Evolutionary conservation across 1,284 basidiomycete genomes (phyloP).

Genomic region (Apiotrichum veenhuisii): DNA sequence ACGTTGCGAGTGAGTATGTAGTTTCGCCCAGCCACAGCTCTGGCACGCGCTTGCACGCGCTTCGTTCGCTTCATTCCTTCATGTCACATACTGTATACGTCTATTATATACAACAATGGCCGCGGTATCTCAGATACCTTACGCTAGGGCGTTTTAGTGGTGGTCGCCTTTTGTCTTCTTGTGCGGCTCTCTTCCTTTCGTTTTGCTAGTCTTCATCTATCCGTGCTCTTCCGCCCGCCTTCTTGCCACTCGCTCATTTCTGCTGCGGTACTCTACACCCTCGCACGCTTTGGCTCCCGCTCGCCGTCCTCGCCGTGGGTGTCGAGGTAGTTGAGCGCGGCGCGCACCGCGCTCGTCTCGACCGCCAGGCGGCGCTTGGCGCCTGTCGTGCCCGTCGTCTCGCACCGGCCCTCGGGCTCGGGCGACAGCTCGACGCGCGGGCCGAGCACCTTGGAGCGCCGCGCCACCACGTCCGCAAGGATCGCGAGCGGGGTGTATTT

Average conservation of each 20-base stretch:
- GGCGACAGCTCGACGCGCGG: constrained; percentile 62
- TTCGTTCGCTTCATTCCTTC: too few species aligned
- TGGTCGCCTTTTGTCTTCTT: too few species aligned
- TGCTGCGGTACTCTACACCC: neutral
- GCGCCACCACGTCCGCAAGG: constrained; percentile 81
- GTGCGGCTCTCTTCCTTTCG: too few species aligned
- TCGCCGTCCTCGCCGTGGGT: constrained; percentile 1
- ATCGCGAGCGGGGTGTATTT: constrained; percentile 73
- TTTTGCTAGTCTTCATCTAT: too few species aligned
- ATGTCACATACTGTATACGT: too few species aligned
- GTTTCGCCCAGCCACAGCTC: too few species aligned
- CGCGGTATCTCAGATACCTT: too few species aligned
- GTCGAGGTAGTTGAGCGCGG: constrained; percentile 73
- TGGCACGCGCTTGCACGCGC: too few species aligned
- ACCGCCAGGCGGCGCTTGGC: constrained; percentile 63
- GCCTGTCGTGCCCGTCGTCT: neutral
- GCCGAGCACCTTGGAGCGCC: constrained; percentile 71
- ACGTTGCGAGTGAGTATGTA: too few species aligned
- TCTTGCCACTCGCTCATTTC: neutral
- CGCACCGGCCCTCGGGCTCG: constrained; percentile 54
- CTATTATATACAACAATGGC: too few species aligned
- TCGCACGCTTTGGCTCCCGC: constrained; percentile 4
- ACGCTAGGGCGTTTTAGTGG: too few species aligned
- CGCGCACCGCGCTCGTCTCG: constrained; percentile 68
- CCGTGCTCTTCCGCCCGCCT: neutral